A percentile compares a stretch with the other conserved stretches of the same genome.
phyloP scores from a whole-genome alignment of 2,329 filamentous ascomycete species.

The Hymenotorrendiella dingleyae region DNA sequence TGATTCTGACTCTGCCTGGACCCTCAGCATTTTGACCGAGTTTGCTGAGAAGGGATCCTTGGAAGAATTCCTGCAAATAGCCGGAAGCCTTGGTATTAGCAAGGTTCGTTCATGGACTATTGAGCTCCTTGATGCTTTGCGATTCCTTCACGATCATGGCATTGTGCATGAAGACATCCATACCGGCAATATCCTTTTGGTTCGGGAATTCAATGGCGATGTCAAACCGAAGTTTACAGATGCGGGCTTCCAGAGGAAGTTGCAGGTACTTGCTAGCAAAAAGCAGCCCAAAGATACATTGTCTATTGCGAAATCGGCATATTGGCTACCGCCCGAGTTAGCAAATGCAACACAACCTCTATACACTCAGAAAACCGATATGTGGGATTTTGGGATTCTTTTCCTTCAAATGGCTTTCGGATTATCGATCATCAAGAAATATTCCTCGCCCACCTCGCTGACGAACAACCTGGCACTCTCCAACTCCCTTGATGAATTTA shows the following conservation, averaged over 20 bases:
- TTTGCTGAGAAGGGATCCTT: conserved; percentile 78
- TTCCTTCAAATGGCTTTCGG: conserved; percentile 95
- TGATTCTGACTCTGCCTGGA: conserved; percentile 48
- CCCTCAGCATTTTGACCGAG: conserved; percentile 68
- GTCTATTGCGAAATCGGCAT: conserved; percentile 64
- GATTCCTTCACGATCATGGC: conserved; percentile 79
- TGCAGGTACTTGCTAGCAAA: conserved; percentile 55
- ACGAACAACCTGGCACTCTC: conserved; percentile 69
- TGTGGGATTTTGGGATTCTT: conserved; percentile 91
- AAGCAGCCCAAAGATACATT: conserved; percentile 46
- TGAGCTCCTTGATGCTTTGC: conserved; percentile 81
- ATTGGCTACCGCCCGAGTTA: conserved; percentile 80
- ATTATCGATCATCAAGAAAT: conserved; percentile 66
- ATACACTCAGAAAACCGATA: conserved; percentile 73
- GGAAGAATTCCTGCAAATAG: conserved; percentile 72
- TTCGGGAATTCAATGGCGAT: conserved; percentile 61
- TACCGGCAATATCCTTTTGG: conserved; percentile 71
- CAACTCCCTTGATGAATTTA: conserved; percentile 68
- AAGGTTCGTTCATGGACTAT: conserved; percentile 87
- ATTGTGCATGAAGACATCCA: conserved; percentile 81
- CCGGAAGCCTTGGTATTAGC: conserved; percentile 65
- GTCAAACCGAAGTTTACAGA: conserved; percentile 71
- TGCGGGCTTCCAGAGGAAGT: conserved; percentile 61
- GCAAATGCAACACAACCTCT: conserved; percentile 54
- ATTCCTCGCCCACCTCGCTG: conserved; percentile 71